These are phyloP conservation scores for Pythium aristosporum DNA, from an alignment of 352 stramenopile genomes.

Conservation along the genomic window DNA sequence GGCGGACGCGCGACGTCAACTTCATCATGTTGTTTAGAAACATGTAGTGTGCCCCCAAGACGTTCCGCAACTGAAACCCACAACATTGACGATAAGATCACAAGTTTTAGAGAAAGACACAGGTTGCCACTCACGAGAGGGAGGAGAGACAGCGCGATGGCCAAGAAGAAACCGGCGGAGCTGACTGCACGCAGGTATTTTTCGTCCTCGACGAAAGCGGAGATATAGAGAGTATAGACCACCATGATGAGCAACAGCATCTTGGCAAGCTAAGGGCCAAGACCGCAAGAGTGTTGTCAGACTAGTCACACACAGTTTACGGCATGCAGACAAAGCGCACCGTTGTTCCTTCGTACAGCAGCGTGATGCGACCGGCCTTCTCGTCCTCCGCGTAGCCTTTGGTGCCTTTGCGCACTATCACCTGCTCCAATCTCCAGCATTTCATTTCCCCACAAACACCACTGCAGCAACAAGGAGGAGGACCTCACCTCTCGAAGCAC, in stretches of 20 bases:
- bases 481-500: conserved; percentile 46
- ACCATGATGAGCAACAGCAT: conserved; percentile 65
- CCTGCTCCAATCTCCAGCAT: conserved; percentile 4
- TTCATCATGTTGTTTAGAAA: conserved; percentile 75
- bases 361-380: conserved; percentile 51
- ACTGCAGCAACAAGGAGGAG: neutral
- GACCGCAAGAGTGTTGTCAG: neutral
- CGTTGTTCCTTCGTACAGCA: conserved; percentile 67
- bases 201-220: conserved; percentile 49
- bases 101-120: too few relatives aligned
- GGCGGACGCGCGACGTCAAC: conserved; percentile 44
- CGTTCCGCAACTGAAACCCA: conserved; percentile 48
- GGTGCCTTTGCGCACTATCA: conserved; percentile 62
- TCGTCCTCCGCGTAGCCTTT: conserved; percentile 65
- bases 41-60: conserved; percentile 76
- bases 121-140: conserved; percentile 40
- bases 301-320: neutral
- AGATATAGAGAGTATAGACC: conserved; percentile 78
- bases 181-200: conserved; percentile 50
- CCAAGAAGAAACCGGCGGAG: conserved; percentile 71
- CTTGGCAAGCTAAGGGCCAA: conserved; percentile 44
- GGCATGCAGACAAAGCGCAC: conserved; percentile 14
- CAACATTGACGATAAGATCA: neutral
- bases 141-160: conserved; percentile 52
- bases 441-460: neutral